phyloP scores from a whole-genome alignment of 1,284 basidiomycete genomes.

The Ceratobasidium sp. region DNA sequence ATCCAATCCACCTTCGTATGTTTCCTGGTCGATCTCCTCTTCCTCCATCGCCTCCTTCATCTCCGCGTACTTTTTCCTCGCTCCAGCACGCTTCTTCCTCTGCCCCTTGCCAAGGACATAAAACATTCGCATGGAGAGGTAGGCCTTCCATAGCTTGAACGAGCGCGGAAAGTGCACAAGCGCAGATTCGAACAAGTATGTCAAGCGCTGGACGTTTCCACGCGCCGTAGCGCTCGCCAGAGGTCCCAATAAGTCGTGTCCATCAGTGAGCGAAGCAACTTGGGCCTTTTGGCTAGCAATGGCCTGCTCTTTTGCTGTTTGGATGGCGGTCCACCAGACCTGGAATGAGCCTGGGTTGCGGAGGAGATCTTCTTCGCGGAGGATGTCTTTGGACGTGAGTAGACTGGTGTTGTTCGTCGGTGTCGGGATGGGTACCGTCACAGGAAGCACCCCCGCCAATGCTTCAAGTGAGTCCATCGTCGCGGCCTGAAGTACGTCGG shows the following conservation, averaged over 20 bases:
- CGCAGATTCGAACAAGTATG: constrained; percentile 94
- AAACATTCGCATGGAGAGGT: constrained; percentile 84
- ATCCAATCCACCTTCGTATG: constrained; percentile 90
- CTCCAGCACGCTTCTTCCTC: constrained; percentile 81
- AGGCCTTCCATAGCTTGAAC: constrained; percentile 96
- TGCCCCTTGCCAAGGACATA: constrained; percentile 86
- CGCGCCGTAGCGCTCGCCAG: constrained; percentile 81
- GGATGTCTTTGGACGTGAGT: constrained; percentile 81
- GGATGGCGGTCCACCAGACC: constrained; percentile 92
- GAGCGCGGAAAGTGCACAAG: constrained; percentile 88
- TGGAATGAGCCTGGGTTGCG: constrained; percentile 92
- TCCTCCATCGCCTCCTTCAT: constrained; percentile 91
- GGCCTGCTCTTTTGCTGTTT: constrained; percentile 78
- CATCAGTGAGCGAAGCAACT: background rate
- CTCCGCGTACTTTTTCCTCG: constrained; percentile 88
- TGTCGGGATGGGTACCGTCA: constrained; percentile 87
- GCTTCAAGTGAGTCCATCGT: constrained; percentile 61
- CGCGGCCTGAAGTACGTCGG: constrained; percentile 1
- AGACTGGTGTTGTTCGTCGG: constrained; percentile 83
- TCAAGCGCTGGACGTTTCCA: constrained; percentile 83
- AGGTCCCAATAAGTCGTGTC: constrained; percentile 71
- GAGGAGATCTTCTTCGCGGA: constrained; percentile 95
- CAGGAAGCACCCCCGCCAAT: constrained; percentile 76
- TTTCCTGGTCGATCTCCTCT: constrained; percentile 79
- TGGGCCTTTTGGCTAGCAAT: constrained; percentile 65